Base-by-base conservation (phyloP, 1,284 basidiomycete species). In the Lentinula novae-zelandiae region DNA sequence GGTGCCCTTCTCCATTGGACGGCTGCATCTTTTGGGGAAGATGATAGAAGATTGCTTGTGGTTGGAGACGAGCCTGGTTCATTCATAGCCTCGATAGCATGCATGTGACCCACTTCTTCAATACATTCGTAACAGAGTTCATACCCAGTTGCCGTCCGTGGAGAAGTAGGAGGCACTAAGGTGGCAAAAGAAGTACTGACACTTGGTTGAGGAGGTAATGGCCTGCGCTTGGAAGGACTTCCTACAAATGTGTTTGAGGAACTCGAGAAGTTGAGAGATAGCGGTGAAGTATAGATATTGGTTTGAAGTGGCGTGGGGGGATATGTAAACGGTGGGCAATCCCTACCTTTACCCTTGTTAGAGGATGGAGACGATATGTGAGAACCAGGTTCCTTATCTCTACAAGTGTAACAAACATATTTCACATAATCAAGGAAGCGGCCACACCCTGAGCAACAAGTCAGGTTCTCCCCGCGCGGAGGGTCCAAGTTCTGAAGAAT, bases 381-480 rank as follows among this genome's bases (percentile, higher is more conserved):
- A 17, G 34, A 50, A 62, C 68, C 68, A 5, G 82, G 82, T 56
- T 79, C 73, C 74, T 85, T 89, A 73, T 92, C 90, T 12, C 93
- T 93, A 67, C 93, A 96, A 22, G 86, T 89, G 6, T 86, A 82
- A 69, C 93, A 96, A 13, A 95, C 87, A 70, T 96, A 96, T 54
- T 92, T 87, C 72, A 95, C 86, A 20, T 85, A 81, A 61, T 93
- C 88, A 8, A 96, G 77, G 4, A 86, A 69, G 0, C 81, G 71
- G 13, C 89, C 89, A 67, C 93, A 96, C 34, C 85, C 83, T 0
- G 92, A 93, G 72, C 93, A 96, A 63, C 86, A 83, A 0, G 91
- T 92, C 5, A 92, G 83, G 38, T 84, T 78, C 15, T 83, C 81
- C 1, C 84, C 82, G 3, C 90, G 85, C 13, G 85, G 83, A 0